Percentiles rank a stretch among this genome's conserved stretches.
Conservation (phyloP, 495 filamentous ascomycete genomes). For the Xylona heveae region DNA sequence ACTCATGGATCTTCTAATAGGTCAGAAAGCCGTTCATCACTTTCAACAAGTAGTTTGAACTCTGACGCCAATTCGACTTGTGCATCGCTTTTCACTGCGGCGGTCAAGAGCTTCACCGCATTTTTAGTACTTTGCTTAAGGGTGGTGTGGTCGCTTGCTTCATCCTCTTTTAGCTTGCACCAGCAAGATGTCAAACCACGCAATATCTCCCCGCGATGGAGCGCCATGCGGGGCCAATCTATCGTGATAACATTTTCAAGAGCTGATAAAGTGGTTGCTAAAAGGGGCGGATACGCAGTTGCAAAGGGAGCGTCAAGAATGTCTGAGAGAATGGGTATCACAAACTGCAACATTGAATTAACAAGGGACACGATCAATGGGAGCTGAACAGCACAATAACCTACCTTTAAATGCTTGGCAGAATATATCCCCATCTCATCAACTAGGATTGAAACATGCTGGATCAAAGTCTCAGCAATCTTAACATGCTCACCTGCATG, state of each 20-base stretch:
- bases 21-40: slow-evolving; percentile 18
- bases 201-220: slow-evolving; percentile 47
- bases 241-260: slow-evolving; percentile 33
- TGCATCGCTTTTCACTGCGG: slow-evolving; percentile 13
- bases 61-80: slow-evolving; percentile 13
- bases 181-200: slow-evolving; percentile 43
- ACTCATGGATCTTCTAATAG: slow-evolving; percentile 16
- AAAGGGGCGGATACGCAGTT: slow-evolving; percentile 27
- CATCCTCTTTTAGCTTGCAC: slow-evolving; percentile 31
- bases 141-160: slow-evolving; percentile 6
- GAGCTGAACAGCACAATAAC: too few species aligned
- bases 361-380: background rate
- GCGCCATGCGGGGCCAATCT: slow-evolving; percentile 50
- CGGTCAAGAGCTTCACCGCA: slow-evolving; percentile 16
- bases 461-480: slow-evolving; percentile 35
- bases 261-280: slow-evolving; percentile 32
- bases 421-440: slow-evolving; percentile 41
- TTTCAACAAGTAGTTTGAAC: slow-evolving; percentile 17
- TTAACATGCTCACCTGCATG: slow-evolving; percentile 27
- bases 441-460: slow-evolving; percentile 29
- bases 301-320: slow-evolving; percentile 54
- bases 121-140: slow-evolving; percentile 5
- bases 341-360: slow-evolving; percentile 20
- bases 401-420: slow-evolving; percentile 52
- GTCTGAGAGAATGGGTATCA: slow-evolving; percentile 43